phyloP scores from a whole-genome alignment of 2,329 filamentous ascomycete genomes.

The Fusarium sp. region DNA sequence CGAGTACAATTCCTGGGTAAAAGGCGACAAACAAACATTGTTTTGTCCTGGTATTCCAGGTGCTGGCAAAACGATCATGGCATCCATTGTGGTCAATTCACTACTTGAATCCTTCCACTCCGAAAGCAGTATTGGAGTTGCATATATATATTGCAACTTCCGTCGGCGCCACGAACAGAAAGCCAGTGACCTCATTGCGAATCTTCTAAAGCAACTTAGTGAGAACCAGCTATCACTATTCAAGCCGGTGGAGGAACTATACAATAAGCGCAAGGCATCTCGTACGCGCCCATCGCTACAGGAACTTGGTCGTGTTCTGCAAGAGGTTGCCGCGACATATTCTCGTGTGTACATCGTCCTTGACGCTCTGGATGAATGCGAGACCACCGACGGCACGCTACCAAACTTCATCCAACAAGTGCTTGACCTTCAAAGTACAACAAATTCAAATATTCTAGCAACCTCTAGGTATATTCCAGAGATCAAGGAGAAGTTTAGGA shows the following conservation, averaged over 20 bases:
- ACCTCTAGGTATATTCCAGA: background rate
- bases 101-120: background rate
- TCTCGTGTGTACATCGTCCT: background rate
- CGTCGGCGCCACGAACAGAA: background rate
- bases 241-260: background rate
- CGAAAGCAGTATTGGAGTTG: background rate
- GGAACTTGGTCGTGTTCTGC: background rate
- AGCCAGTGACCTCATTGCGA: background rate
- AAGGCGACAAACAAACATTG: background rate
- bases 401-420: background rate
- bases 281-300: background rate
- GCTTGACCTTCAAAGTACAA: background rate
- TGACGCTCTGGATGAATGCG: background rate
- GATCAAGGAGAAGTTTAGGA: background rate
- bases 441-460: background rate
- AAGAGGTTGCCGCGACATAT: background rate
- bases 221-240: background rate
- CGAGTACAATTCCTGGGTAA: background rate
- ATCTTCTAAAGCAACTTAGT: background rate
- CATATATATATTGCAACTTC: background rate
- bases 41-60: background rate
- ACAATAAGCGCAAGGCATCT: background rate
- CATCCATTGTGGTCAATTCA: background rate
- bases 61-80: background rate
- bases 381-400: background rate